Conservation (phyloP, 768 basidiomycete species). For the Lactarius psammicola region DNA sequence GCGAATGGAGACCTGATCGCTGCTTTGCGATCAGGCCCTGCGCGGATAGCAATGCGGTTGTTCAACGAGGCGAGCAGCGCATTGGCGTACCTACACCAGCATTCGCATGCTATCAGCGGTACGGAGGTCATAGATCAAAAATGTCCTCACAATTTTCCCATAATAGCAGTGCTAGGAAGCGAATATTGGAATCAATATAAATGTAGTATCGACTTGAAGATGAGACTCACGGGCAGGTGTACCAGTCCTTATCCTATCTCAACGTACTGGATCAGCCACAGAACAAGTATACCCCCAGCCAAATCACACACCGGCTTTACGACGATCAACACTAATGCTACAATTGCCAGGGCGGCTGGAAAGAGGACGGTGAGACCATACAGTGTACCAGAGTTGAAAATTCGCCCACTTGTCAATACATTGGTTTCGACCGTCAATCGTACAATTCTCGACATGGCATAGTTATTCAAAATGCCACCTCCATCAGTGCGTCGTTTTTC, state of each 20-base stretch:
- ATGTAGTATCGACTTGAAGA: not conserved
- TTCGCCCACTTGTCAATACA: not conserved
- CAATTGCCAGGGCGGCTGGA: not conserved
- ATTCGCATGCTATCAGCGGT: not conserved
- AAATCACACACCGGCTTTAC: constrained; percentile 6
- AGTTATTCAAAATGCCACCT: too few relatives aligned
- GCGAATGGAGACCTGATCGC: not conserved
- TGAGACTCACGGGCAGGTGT: constrained; percentile 12
- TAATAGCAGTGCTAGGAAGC: constrained; percentile 4
- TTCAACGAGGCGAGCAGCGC: constrained; percentile 17
- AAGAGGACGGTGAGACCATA: not conserved
- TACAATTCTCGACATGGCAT: not conserved
- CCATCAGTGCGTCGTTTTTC: not conserved
- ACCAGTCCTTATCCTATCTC: constrained; percentile 13
- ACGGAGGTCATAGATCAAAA: not conserved
- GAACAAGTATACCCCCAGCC: not conserved
- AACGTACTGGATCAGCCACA: not conserved
- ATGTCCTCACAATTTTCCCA: constrained; percentile 16
- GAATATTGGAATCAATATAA: not conserved
- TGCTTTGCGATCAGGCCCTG: not conserved
- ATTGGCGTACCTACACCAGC: constrained; percentile 13
- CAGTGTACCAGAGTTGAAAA: not conserved
- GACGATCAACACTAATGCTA: not conserved
- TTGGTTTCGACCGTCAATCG: not conserved
- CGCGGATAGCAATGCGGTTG: constrained; percentile 17